These are phyloP conservation scores for Corylus heterophylla DNA, from an alignment of 306 rosid species.

Conservation along the genomic window DNA sequence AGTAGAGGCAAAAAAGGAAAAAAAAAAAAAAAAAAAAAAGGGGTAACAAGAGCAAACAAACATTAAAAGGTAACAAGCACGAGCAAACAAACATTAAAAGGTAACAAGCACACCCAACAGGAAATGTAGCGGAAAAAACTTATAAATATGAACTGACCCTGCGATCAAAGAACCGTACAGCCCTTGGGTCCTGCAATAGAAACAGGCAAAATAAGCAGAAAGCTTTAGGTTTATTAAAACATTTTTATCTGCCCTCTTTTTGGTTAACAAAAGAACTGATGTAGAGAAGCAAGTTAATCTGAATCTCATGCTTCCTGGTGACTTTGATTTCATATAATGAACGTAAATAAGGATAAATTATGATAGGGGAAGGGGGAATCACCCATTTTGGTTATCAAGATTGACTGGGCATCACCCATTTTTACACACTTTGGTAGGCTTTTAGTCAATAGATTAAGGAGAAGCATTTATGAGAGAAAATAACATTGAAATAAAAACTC, in stretches of 20 bases:
- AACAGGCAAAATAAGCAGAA: constrained; percentile 21
- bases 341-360: not conserved
- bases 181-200: constrained; percentile 80
- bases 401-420: not conserved
- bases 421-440: not conserved
- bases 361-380: not conserved
- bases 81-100: not conserved
- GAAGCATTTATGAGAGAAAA: not conserved
- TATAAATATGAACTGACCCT: constrained; percentile 58
- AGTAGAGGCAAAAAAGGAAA: not conserved
- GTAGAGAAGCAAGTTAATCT: not conserved
- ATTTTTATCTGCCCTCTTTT: not conserved
- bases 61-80: not conserved
- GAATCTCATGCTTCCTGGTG: not conserved
- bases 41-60: no score
- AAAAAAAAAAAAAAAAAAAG: no score
- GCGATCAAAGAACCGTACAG: constrained; percentile 88
- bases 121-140: not conserved
- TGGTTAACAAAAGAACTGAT: not conserved
- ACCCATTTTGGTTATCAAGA: not conserved
- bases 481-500: no score
- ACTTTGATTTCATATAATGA: not conserved
- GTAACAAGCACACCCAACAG: not conserved
- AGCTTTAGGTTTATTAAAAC: not conserved
- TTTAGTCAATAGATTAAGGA: not conserved